These are phyloP conservation scores for Pichia sp. DNA, from an alignment of 1,139 yeast species.

Conservation along the genomic window DNA sequence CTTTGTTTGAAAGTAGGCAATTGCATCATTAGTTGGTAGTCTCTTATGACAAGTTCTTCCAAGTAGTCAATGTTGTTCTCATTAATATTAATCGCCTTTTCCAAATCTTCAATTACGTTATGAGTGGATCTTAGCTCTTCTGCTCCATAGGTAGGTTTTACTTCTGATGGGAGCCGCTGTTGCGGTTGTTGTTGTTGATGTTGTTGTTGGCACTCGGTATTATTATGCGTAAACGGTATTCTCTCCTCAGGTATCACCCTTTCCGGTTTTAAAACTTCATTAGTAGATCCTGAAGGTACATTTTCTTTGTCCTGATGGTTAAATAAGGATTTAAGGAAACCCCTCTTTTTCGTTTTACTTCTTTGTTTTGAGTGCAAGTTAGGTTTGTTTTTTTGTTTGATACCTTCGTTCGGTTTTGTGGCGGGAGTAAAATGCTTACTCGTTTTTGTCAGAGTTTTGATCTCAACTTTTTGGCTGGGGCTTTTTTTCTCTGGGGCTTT, in stretches of 20 bases:
- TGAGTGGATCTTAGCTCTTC: background rate
- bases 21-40: conserved; percentile 40
- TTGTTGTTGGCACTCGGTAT: background rate
- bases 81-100: conserved; percentile 34
- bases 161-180: background rate
- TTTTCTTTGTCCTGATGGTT: conserved; percentile 5
- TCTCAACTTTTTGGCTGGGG: background rate
- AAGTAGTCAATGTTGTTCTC: conserved; percentile 58
- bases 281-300: background rate
- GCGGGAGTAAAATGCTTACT: background rate
- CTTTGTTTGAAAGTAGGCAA: conserved; percentile 20
- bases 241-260: background rate
- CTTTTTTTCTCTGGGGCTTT: conserved; percentile 44
- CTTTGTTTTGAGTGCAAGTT: background rate
- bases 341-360: conserved; percentile 9
- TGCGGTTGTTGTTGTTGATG: background rate
- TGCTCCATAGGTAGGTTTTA: background rate
- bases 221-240: background rate
- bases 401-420: background rate
- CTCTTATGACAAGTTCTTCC: conserved; percentile 76
- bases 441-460: background rate
- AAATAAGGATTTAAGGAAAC: conserved; percentile 16
- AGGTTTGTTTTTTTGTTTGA: background rate
- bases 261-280: background rate
- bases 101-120: conserved; percentile 11